These are phyloP conservation scores for Aspergillus fumigatiaffinis DNA, from an alignment of 2,329 filamentous ascomycete genomes.

Conservation along the genomic window DNA sequence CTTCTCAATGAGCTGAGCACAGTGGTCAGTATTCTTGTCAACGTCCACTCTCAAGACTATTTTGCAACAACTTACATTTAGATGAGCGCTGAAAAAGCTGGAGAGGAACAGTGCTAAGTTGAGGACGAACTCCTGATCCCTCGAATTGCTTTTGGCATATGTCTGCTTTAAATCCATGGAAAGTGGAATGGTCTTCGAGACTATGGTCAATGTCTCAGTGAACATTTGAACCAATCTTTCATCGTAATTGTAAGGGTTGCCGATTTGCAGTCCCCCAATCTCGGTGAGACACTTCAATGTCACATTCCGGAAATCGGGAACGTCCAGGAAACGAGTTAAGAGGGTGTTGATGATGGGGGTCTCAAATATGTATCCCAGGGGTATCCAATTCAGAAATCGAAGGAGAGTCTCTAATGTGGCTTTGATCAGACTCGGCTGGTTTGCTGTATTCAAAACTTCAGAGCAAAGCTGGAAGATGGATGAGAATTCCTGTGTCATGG, in stretches of 20 bases:
- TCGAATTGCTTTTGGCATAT: conserved; percentile 84
- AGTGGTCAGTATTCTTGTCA: conserved; percentile 12
- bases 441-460: conserved; percentile 87
- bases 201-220: conserved; percentile 88
- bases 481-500: conserved; percentile 98
- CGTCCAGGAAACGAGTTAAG: conserved; percentile 84
- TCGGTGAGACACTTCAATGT: conserved; percentile 96
- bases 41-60: neutral
- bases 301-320: conserved; percentile 93
- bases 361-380: conserved; percentile 97
- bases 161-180: conserved; percentile 86
- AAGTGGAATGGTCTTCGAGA: conserved; percentile 88
- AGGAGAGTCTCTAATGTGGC: conserved; percentile 95
- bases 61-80: conserved; percentile 58
- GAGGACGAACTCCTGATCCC: conserved; percentile 96
- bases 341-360: conserved; percentile 93
- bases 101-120: conserved; percentile 93
- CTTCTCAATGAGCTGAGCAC: conserved; percentile 76
- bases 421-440: conserved; percentile 83
- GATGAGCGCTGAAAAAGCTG: conserved; percentile 93
- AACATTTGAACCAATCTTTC: conserved; percentile 98
- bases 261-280: conserved; percentile 89
- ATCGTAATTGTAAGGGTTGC: conserved; percentile 72
- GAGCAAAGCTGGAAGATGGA: conserved; percentile 97
- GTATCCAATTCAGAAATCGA: conserved; percentile 98